These are phyloP conservation scores for Tephrocybe rancida DNA, from an alignment of 768 basidiomycete species.

Conservation along the genomic window DNA sequence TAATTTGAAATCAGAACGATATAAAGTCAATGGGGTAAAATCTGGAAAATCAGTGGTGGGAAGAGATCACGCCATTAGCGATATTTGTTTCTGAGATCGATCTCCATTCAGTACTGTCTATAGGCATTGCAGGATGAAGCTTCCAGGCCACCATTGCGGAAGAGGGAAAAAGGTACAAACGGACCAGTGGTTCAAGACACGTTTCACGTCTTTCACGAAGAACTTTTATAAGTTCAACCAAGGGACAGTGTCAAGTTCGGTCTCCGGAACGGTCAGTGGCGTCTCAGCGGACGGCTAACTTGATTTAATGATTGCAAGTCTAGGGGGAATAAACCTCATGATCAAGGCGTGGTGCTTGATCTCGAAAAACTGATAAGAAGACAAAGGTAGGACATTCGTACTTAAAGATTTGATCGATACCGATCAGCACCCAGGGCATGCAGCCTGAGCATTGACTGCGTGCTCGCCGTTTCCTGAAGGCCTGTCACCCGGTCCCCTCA, in stretches of 20 bases:
- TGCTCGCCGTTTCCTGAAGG: slow-evolving; percentile 15
- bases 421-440: slow-evolving; percentile 20
- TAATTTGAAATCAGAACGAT: neutral
- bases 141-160: neutral
- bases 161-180: neutral
- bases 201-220: too few relatives aligned
- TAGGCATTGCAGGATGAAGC: neutral
- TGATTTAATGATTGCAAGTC: too few relatives aligned
- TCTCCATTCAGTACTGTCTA: neutral
- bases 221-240: neutral
- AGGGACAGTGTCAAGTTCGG: slow-evolving; percentile 12
- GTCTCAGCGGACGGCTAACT: neutral
- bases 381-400: slow-evolving; percentile 12
- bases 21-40: neutral
- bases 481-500: neutral
- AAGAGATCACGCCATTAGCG: neutral
- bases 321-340: slow-evolving; percentile 10
- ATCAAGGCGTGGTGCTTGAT: slow-evolving; percentile 18
- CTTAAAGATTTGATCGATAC: slow-evolving; percentile 22
- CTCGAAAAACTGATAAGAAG: slow-evolving; percentile 16
- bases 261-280: slow-evolving; percentile 14
- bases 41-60: neutral
- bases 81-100: neutral
- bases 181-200: too few relatives aligned
- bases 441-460: slow-evolving; percentile 20